Evolutionary conservation across 1,284 basidiomycete species (phyloP).

Genomic region (Heterobasidion annosum): DNA sequence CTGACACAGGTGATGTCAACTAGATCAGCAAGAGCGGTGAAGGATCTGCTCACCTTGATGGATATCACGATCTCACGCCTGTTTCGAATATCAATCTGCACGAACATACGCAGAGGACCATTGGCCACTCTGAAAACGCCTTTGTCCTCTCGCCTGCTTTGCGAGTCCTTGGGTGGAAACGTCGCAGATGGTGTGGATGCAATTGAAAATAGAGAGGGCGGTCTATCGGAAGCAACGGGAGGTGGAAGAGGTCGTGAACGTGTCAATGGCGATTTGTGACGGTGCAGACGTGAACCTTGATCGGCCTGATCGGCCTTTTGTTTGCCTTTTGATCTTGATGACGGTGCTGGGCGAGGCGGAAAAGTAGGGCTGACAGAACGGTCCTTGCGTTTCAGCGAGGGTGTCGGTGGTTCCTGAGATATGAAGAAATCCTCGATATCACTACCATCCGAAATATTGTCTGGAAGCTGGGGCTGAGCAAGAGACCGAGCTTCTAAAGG

Average conservation of each 20-base stretch:
- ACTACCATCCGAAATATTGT: neutral
- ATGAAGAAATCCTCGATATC: neutral
- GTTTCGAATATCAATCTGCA: conserved; percentile 18
- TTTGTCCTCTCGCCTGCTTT: neutral
- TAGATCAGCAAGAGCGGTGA: neutral
- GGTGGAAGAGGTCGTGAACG: neutral
- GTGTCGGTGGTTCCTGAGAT: neutral
- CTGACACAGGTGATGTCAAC: conserved; percentile 25
- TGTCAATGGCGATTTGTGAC: neutral
- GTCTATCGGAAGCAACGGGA: neutral
- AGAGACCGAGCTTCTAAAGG: neutral
- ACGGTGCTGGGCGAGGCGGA: neutral
- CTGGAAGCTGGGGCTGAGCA: neutral
- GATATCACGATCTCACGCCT: conserved; percentile 17
- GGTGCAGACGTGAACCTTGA: neutral
- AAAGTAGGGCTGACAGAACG: neutral
- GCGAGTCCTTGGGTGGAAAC: neutral
- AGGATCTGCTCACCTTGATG: conserved; percentile 38
- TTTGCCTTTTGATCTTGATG: neutral
- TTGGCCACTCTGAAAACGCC: conserved; percentile 10
- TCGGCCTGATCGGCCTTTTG: neutral
- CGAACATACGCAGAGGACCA: conserved; percentile 15
- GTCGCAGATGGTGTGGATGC: neutral
- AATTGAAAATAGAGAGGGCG: neutral
- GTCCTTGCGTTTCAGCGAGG: neutral